Conservation (phyloP, 305 asterid genomes). For the Fraxinus baroniana region DNA sequence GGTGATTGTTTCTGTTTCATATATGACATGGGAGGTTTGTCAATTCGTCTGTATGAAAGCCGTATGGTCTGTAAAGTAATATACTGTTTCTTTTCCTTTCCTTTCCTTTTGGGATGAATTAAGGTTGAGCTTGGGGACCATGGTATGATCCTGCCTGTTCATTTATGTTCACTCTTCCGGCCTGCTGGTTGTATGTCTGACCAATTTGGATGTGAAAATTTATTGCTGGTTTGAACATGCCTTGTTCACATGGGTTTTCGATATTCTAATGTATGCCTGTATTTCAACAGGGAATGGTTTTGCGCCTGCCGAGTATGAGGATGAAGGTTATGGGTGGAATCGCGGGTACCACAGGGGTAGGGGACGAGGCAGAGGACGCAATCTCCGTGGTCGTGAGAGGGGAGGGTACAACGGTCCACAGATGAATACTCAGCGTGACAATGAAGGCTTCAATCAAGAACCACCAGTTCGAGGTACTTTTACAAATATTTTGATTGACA, state of each 20-base stretch:
- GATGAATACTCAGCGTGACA: constrained; percentile 47
- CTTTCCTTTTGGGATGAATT: background rate
- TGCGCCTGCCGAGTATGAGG: constrained; percentile 52
- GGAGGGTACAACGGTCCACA: constrained; percentile 63
- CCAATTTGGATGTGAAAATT: background rate
- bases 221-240: background rate
- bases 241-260: background rate
- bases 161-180: background rate
- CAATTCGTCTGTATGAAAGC: background rate
- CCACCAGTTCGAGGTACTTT: constrained; percentile 65
- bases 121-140: background rate
- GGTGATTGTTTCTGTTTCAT: background rate
- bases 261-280: background rate
- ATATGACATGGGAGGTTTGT: background rate
- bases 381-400: constrained; percentile 68
- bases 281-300: constrained; percentile 56
- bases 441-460: constrained; percentile 61
- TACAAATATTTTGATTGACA: background rate
- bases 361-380: constrained; percentile 74
- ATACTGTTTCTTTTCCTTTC: background rate
- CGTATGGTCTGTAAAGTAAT: background rate
- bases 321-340: constrained; percentile 68
- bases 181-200: background rate
- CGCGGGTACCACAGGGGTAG: constrained; percentile 62
- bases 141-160: background rate